Base-by-base conservation (phyloP, 768 basidiomycete species). In the Agaricus subrufescens region DNA sequence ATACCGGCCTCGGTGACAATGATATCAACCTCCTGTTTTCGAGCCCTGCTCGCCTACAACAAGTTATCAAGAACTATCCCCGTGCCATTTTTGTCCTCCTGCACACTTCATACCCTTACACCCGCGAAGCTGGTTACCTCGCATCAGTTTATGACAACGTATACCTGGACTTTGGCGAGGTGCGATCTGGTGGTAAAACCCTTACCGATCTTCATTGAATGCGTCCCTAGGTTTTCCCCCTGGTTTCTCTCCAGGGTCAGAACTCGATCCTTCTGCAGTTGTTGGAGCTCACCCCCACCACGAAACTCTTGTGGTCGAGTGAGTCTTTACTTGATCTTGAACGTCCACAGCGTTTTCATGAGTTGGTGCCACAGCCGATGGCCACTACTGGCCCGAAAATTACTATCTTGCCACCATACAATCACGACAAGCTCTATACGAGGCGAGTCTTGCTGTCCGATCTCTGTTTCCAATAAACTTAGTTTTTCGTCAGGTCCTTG, bases 241-340 rank as follows among this genome's bases (percentile, higher is more conserved):
- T 81, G 53, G 71, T 91, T 42, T 86, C 85, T 0, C 73, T 70
- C 0, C 74, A 78, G 5, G 90, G 88, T 2, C 89, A 91, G 66
- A 73, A 79, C 10, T 63, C 67, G 0, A 75, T 85, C 46, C 67
- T 91, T 29, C 76, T 74, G 26, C 82, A 91, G 64, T 71, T 88
- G 23, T 70, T 91, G 2, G 90, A 91, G 66, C 69, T 90, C 12
- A 73, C 79, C 15, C 90, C 90, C 11, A 89, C 84, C 29, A 89
- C 84, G 65, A 92, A 91, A 65, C 81, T 91, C 27, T 65, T 92
- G 72, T 92, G 87, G 86, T 90, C 87, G 3, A 89, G 89, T 89
- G 62, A 60, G 81, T 69, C n/a, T 19, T 25, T 29, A 55, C 4
- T 9, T 49, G 30, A 40, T 25, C 15, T 10, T 44, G 44, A 30